Evolutionary conservation across 495 filamentous ascomycete species (phyloP), one percentile per base, ranked within the genome.

Genomic region (Letharia lupina): DNA sequence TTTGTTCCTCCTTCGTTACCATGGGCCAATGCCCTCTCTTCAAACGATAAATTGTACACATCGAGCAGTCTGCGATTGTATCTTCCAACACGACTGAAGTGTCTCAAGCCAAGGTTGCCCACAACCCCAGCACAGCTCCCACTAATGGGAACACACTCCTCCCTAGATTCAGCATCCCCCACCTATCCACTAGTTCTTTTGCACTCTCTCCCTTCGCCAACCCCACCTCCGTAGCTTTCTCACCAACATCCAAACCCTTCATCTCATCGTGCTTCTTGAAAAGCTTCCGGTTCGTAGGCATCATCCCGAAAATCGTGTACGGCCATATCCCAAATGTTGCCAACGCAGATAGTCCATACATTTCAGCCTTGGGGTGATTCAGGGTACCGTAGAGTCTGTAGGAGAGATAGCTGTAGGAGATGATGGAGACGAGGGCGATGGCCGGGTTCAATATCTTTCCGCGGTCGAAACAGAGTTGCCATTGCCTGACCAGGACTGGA

Each of bases 161-260:
- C 10, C 74, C 80, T 56, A 85, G 58, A 71, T 86, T 86, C 61
- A 83, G 62, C 62, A 74, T 75, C n/a, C 74, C 83, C 83, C 83
- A 87, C 61, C 70, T 69, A 72, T 85, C 81, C 3, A 87, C 72
- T 68, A 86, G 68, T 41, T 70, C 74, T 69, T 83, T 78, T 41
- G 77, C 73, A 2, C 74, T 74, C 71, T 80, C 77, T 44, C 73
- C 74, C 50, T 72, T 69, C 50, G 68, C 50, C 6, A 73, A 50
- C n/a, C 74, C 72, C 7, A 65, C 65, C 64, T 79, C 77, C 20
- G 73, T 73, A 33, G 73, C 65, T 58, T 73, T 69, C 40, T 76
- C 65, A 11, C 50, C 65, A 42, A 66, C 69, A 35, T 62, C 66
- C 62, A 70, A 52, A n/a, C 61, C 67, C 60, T 71, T 72, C n/a